phyloP scores from a whole-genome alignment of 108 stramenopile genomes.

The Pseudonitzschia multiseries region DNA sequence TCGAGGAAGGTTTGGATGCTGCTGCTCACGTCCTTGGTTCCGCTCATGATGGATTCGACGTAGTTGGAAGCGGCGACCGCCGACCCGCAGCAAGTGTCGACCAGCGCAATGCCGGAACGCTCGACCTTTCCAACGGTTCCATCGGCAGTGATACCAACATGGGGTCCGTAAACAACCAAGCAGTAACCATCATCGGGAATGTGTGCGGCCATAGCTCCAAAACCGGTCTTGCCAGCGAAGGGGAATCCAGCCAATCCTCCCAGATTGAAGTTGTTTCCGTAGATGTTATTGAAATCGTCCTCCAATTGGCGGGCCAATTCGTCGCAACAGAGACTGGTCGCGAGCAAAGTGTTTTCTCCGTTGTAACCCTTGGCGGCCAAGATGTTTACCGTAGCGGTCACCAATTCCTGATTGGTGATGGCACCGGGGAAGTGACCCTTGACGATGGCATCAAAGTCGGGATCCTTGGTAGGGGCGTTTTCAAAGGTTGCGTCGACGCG shows the following conservation, averaged over 20 bases:
- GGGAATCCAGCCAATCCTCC: conserved; percentile 64
- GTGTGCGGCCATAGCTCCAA: conserved; percentile 72
- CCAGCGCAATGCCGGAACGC: conserved; percentile 46
- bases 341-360: conserved; percentile 42
- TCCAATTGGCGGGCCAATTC: conserved; percentile 45
- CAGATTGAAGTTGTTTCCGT: conserved; percentile 48
- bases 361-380: conserved; percentile 37
- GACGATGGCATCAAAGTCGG: conserved; percentile 11
- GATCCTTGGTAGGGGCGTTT: background rate
- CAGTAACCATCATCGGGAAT: conserved; percentile 64
- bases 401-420: conserved; percentile 43
- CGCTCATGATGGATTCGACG: conserved; percentile 14
- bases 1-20: conserved; percentile 38
- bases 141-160: conserved; percentile 58
- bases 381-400: conserved; percentile 13
- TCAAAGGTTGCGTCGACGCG: conserved; percentile 14
- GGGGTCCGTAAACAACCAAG: conserved; percentile 66
- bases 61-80: conserved; percentile 52
- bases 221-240: conserved; percentile 52
- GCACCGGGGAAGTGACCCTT: conserved; percentile 42
- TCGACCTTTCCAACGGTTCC: conserved; percentile 68
- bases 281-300: conserved; percentile 39
- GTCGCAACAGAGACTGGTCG: conserved; percentile 56
- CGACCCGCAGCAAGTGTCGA: conserved; percentile 63
- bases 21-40: background rate